phyloP scores from a whole-genome alignment of 2,329 filamentous ascomycete genomes.

The Beauveria sp. region DNA sequence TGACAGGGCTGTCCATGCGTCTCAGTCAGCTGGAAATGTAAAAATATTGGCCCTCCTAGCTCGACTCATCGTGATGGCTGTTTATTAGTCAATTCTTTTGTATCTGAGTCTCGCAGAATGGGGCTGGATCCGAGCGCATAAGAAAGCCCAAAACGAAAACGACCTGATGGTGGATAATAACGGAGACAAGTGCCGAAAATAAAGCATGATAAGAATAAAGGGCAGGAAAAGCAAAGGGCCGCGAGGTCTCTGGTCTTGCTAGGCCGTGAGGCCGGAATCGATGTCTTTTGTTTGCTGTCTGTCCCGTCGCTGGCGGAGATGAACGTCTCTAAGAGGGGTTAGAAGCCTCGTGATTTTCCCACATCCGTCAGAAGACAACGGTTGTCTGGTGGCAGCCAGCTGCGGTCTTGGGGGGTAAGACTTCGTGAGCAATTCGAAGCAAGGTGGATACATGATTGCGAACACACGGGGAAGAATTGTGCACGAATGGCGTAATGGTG shows the following conservation, averaged over 20 bases:
- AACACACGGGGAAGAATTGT: too few species aligned
- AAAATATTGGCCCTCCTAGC: neutral
- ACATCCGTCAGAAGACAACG: neutral
- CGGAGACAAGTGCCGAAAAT: neutral
- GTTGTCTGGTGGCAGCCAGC: neutral
- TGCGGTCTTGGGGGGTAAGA: neutral
- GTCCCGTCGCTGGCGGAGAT: constrained; percentile 9
- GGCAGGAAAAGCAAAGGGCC: constrained; percentile 13
- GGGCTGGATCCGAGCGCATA: too few species aligned
- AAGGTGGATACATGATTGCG: too few species aligned
- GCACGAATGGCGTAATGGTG: too few species aligned
- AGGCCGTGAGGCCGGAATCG: constrained; percentile 21
- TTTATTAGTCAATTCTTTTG: too few species aligned
- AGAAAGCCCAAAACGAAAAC: neutral
- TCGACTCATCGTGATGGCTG: too few species aligned
- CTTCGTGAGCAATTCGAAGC: too few species aligned
- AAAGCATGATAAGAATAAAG: neutral
- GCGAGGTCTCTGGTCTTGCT: constrained; percentile 23
- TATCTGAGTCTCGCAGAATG: too few species aligned
- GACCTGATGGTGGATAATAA: neutral
- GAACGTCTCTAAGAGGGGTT: constrained; percentile 10
- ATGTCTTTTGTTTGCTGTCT: constrained; percentile 2
- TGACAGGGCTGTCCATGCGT: neutral
- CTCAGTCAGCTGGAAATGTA: neutral
- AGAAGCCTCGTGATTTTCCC: neutral